Percentiles rank a stretch among this genome's conserved stretches.
These are phyloP conservation scores for Diplodia scrobiculata DNA, from an alignment of 2,329 filamentous ascomycete species.

Conservation along the genomic window DNA sequence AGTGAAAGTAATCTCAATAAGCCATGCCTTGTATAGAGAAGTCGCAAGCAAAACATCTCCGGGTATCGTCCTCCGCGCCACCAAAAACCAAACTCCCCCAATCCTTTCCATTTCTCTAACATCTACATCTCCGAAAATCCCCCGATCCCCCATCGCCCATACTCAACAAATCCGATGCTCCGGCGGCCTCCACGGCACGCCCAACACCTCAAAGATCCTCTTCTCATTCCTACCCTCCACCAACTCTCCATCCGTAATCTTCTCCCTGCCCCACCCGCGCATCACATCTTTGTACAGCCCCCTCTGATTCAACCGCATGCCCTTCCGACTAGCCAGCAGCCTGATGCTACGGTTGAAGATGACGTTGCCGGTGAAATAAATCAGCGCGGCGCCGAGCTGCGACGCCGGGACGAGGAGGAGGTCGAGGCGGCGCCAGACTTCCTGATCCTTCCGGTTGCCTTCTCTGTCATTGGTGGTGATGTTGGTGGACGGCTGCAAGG, in stretches of 20 bases:
- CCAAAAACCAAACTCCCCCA: neutral
- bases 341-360: constrained; percentile 89
- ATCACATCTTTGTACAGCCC: constrained; percentile 75
- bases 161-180: constrained; percentile 65
- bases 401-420: constrained; percentile 77
- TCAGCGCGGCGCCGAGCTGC: constrained; percentile 78
- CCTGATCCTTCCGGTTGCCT: too few species aligned
- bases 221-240: constrained; percentile 75
- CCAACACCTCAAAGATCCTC: constrained; percentile 77
- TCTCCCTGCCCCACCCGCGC: constrained; percentile 59
- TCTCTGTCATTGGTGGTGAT: too few species aligned
- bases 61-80: too few species aligned
- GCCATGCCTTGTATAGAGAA: too few species aligned
- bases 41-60: too few species aligned
- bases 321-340: constrained; percentile 75
- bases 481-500: constrained; percentile 59
- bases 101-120: too few species aligned
- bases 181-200: constrained; percentile 81
- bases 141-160: neutral
- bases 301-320: constrained; percentile 81
- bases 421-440: constrained; percentile 79
- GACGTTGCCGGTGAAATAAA: constrained; percentile 97
- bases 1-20: too few species aligned
- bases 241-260: constrained; percentile 67
- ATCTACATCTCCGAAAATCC: too few species aligned